These are phyloP conservation scores for Tritrichomonas musculus DNA, from an alignment of 208 protist species.

Conservation along the genomic window DNA sequence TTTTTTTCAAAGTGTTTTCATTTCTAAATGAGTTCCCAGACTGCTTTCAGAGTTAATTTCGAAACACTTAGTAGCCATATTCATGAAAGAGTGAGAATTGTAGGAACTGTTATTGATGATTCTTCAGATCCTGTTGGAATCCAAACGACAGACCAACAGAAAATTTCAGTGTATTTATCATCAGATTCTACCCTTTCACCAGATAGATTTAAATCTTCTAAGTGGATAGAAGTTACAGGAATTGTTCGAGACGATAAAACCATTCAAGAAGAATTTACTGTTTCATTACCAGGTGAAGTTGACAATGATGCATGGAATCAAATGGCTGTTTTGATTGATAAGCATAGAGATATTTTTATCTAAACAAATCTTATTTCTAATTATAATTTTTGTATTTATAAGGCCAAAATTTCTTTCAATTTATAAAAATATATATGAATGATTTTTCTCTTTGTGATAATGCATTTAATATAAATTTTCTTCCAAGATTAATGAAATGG, in stretches of 20 bases:
- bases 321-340: background rate
- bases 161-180: background rate
- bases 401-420: too few species aligned
- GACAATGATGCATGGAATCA: conserved; percentile 10
- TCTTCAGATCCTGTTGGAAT: background rate
- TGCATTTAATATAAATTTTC: too few species aligned
- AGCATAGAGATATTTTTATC: background rate
- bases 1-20: too few species aligned
- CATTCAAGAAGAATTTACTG: background rate
- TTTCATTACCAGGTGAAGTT: background rate
- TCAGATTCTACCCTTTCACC: background rate
- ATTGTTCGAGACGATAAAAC: background rate
- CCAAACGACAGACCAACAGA: background rate
- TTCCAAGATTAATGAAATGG: background rate
- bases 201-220: background rate
- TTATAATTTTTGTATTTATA: too few species aligned
- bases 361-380: too few species aligned
- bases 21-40: too few species aligned
- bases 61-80: background rate
- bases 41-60: background rate
- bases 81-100: background rate
- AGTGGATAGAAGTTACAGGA: conserved; percentile 1
- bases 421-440: too few species aligned
- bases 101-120: background rate
- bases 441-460: too few species aligned